A percentile compares a stretch with the other conserved stretches of the same genome.
phyloP scores from a whole-genome alignment of 805 yeast genomes.

The Zygoascus biomembranicola region DNA sequence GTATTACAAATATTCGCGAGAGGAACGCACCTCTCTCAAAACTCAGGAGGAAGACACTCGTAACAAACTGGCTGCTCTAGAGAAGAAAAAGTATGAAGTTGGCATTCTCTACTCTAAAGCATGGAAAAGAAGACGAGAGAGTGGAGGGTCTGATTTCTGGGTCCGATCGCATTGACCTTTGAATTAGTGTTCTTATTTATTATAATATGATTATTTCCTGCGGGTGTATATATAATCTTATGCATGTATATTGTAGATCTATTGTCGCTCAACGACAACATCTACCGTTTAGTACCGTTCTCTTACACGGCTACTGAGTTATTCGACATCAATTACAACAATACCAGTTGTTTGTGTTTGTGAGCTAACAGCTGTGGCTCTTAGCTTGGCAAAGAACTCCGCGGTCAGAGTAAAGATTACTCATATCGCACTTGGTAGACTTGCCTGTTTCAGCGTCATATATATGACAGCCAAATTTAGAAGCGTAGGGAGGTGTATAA shows the following conservation, averaged over 20 bases:
- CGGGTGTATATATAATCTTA: not conserved
- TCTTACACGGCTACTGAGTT: no score
- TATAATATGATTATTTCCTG: not conserved
- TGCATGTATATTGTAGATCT: not conserved
- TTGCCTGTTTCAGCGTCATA: conserved; percentile 42
- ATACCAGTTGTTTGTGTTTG: no score
- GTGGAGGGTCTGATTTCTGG: conserved; percentile 9
- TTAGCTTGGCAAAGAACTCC: conserved; percentile 30
- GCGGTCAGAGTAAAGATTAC: conserved; percentile 53
- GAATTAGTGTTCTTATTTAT: not conserved
- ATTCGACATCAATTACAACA: no score
- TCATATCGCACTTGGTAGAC: conserved; percentile 48
- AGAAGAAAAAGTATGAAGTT: conserved; percentile 14
- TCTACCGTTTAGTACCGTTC: no score
- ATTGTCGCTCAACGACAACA: not conserved
- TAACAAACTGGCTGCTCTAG: conserved; percentile 3
- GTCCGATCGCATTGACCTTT: conserved; percentile 1
- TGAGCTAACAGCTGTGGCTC: not conserved
- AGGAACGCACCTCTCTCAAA: not conserved
- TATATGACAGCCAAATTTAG: conserved; percentile 37
- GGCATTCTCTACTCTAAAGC: conserved; percentile 14
- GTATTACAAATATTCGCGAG: not conserved
- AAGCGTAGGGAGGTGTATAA: conserved; percentile 71
- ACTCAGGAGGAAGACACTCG: conserved; percentile 6
- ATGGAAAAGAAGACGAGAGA: conserved; percentile 12